phyloP scores from a whole-genome alignment of 306 rosid species.

The Dryas octopetala region DNA sequence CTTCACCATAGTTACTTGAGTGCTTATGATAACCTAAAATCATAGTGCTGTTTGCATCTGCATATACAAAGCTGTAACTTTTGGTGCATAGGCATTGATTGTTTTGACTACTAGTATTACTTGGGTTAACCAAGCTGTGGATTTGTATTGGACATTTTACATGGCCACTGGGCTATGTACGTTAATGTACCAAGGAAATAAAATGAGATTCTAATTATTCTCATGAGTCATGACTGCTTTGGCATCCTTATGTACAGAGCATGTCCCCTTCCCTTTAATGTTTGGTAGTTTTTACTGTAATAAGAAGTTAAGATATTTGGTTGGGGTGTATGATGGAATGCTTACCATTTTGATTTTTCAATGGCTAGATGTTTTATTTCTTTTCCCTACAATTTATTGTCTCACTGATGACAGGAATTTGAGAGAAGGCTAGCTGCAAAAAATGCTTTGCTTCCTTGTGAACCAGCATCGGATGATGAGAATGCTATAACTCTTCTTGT shows the following conservation, averaged over 20 bases:
- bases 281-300: background rate
- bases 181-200: background rate
- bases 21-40: background rate
- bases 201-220: background rate
- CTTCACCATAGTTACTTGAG: background rate
- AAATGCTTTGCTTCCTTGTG: conserved; percentile 48
- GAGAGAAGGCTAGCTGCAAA: conserved; percentile 39
- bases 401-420: conserved; percentile 40
- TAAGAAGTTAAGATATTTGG: background rate
- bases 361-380: background rate
- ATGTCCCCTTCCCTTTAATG: background rate
- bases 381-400: background rate
- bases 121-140: background rate
- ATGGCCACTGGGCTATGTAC: background rate
- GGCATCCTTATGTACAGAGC: background rate
- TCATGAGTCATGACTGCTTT: background rate
- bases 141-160: background rate
- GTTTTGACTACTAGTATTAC: background rate
- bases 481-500: conserved; percentile 63
- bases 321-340: background rate
- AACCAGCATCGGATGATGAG: conserved; percentile 60
- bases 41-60: too few relatives aligned
- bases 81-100: background rate
- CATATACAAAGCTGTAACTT: background rate
- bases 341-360: background rate